phyloP scores from a whole-genome alignment of 2,329 filamentous ascomycete genomes.

The Elsinoe necatrix region DNA sequence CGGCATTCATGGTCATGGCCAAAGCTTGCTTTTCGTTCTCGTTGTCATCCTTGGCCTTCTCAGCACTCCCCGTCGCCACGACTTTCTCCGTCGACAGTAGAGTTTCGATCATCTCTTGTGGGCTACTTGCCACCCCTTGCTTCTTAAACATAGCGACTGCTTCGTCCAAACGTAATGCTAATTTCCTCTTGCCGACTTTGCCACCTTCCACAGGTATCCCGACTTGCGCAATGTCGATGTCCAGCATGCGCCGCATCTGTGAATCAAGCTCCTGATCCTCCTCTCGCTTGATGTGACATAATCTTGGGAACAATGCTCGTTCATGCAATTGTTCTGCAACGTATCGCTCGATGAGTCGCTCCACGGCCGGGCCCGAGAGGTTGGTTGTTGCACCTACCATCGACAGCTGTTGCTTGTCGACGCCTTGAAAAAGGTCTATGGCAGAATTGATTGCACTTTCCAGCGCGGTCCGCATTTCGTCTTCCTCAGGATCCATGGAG shows the following conservation, averaged over 20 bases:
- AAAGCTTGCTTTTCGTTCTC: constrained; percentile 44
- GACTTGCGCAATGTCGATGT: constrained; percentile 88
- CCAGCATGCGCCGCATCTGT: constrained; percentile 87
- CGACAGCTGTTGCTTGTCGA: constrained; percentile 92
- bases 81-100: constrained; percentile 74
- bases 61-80: constrained; percentile 44
- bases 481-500: constrained; percentile 82
- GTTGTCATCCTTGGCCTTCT: constrained; percentile 29
- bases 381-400: constrained; percentile 87
- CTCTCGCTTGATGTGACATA: constrained; percentile 66
- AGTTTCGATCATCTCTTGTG: constrained; percentile 81
- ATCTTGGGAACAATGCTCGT: constrained; percentile 67
- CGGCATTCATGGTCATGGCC: constrained; percentile 66
- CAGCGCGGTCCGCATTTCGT: constrained; percentile 76
- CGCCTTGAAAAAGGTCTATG: constrained; percentile 90
- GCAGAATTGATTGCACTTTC: constrained; percentile 89
- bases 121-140: constrained; percentile 66
- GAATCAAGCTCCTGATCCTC: constrained; percentile 84
- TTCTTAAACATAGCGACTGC: constrained; percentile 86
- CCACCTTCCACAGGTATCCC: constrained; percentile 80
- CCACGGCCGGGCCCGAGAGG: constrained; percentile 82
- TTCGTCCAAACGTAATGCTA: constrained; percentile 64
- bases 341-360: constrained; percentile 90
- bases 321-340: constrained; percentile 89
- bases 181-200: constrained; percentile 66